phyloP scores from a whole-genome alignment of 2,329 filamentous ascomycete genomes.

The Beauveria medogensis region DNA sequence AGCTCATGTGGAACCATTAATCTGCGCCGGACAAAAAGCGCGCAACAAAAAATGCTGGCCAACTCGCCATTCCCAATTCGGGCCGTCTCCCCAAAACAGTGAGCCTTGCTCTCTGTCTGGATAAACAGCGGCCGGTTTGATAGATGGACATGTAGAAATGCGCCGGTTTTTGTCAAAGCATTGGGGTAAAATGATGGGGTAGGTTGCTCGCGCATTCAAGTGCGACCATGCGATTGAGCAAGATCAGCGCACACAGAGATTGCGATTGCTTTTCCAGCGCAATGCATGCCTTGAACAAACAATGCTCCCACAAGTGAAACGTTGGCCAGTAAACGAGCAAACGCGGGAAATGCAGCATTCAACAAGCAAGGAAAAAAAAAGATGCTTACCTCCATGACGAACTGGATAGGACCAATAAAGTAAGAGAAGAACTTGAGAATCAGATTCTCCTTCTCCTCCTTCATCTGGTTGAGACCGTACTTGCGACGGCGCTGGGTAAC shows the following conservation, averaged over 20 bases:
- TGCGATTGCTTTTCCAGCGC: background rate
- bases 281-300: background rate
- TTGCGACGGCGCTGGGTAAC: constrained; percentile 57
- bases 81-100: constrained; percentile 12
- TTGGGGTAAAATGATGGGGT: background rate
- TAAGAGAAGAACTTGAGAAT: constrained; percentile 75
- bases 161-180: background rate
- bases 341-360: background rate
- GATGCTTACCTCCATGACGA: constrained; percentile 76
- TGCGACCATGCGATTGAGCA: background rate
- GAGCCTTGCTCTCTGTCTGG: constrained; percentile 8
- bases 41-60: constrained; percentile 17
- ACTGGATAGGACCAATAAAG: constrained; percentile 85
- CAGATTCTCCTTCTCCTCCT: constrained; percentile 81
- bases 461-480: constrained; percentile 82
- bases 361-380: constrained; percentile 9
- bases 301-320: background rate
- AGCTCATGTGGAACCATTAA: constrained; percentile 28
- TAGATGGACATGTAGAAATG: background rate
- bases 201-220: constrained; percentile 1
- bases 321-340: background rate
- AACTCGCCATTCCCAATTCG: constrained; percentile 9
- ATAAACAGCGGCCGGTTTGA: background rate
- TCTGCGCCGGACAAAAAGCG: constrained; percentile 23
- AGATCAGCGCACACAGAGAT: background rate